phyloP scores from a whole-genome alignment of 305 asterid genomes.

The Lippia alba region DNA sequence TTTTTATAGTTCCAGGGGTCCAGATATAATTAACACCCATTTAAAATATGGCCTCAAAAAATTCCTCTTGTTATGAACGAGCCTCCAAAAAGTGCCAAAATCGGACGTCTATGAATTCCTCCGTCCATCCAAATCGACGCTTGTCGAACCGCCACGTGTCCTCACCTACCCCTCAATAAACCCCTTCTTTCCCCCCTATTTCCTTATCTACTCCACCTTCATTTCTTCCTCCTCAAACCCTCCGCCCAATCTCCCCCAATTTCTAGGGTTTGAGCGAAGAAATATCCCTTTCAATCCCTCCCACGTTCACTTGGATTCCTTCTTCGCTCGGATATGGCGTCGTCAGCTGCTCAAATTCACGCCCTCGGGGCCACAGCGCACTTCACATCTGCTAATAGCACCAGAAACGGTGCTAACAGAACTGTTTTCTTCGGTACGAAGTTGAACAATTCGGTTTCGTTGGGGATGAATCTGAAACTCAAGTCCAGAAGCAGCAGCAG shows the following conservation, averaged over 20 bases:
- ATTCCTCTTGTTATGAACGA: no score
- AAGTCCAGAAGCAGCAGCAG: slow-evolving; percentile 34
- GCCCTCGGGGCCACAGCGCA: slow-evolving; percentile 60
- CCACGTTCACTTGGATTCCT: background rate
- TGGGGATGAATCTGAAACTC: slow-evolving; percentile 53
- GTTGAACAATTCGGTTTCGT: slow-evolving; percentile 40
- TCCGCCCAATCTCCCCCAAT: slow-evolving; percentile 19
- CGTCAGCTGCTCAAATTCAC: slow-evolving; percentile 77
- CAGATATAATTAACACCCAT: no score
- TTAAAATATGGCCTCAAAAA: no score
- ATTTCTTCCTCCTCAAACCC: slow-evolving; percentile 25
- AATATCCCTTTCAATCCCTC: background rate
- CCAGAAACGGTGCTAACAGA: slow-evolving; percentile 32
- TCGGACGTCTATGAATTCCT: no score
- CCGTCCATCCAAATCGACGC: slow-evolving; percentile 16
- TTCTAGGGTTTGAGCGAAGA: slow-evolving; percentile 27
- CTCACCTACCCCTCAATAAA: slow-evolving; percentile 37
- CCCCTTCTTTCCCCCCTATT: background rate
- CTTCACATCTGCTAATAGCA: slow-evolving; percentile 37
- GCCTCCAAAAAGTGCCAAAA: no score
- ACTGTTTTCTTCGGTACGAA: slow-evolving; percentile 62
- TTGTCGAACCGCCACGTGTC: slow-evolving; percentile 42
- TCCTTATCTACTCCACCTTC: slow-evolving; percentile 34
- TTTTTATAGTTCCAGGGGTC: no score
- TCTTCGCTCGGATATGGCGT: slow-evolving; percentile 42